Evolutionary conservation across 495 filamentous ascomycete genomes (phyloP).

Genomic region (Lophiostoma macrostomum): DNA sequence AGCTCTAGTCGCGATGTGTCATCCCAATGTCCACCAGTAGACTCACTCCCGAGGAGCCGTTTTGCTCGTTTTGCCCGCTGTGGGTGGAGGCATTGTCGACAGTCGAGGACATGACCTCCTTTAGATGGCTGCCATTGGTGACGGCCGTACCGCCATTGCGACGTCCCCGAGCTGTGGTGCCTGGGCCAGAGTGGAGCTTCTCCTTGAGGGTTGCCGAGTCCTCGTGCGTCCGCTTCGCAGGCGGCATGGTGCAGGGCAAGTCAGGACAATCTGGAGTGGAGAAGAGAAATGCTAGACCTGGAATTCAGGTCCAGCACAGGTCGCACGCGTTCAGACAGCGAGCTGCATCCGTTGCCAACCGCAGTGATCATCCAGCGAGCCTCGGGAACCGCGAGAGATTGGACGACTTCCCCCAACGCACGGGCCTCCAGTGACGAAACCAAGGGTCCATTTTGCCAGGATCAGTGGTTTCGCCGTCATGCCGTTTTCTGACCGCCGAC

Average conservation of each 20-base stretch:
- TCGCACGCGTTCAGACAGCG: background rate
- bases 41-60: constrained; percentile 33
- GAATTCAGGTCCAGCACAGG: constrained; percentile 10
- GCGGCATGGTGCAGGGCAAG: constrained; percentile 23
- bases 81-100: constrained; percentile 29
- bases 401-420: background rate
- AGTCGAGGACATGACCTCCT: constrained; percentile 39
- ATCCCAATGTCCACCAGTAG: background rate
- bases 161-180: constrained; percentile 19
- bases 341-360: constrained; percentile 21
- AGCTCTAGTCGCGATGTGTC: background rate
- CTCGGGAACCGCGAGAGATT: background rate
- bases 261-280: background rate
- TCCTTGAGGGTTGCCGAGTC: constrained; percentile 29
- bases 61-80: constrained; percentile 32
- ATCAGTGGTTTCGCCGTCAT: too few relatives aligned
- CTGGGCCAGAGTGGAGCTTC: constrained; percentile 27
- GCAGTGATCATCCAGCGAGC: constrained; percentile 9
- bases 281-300: constrained; percentile 16
- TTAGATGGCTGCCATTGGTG: constrained; percentile 37
- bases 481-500: too few relatives aligned
- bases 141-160: constrained; percentile 24
- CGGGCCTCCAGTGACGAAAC: constrained; percentile 3
- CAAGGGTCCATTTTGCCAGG: background rate
- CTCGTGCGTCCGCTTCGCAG: constrained; percentile 31